Evolutionary conservation across 2,329 filamentous ascomycete genomes (phyloP).

Genomic region (Sarocladiaceae sp.): DNA sequence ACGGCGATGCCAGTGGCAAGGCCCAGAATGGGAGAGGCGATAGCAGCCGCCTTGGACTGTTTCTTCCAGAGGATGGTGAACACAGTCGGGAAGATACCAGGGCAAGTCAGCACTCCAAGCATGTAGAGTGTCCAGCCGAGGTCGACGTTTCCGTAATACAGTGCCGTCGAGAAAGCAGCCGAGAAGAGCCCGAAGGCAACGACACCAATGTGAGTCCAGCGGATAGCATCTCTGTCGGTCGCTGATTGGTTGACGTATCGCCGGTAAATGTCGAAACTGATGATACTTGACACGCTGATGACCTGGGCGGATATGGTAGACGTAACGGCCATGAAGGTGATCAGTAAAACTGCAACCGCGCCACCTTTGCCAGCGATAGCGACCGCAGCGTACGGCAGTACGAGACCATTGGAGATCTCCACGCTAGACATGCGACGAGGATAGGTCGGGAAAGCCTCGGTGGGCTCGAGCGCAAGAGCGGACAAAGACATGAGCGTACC

Average conservation of each 20-base stretch:
- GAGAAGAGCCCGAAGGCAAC: slow-evolving; percentile 48
- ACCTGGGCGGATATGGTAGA: slow-evolving; percentile 48
- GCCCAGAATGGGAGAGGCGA: slow-evolving; percentile 45
- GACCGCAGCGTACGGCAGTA: slow-evolving; percentile 66
- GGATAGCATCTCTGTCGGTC: slow-evolving; percentile 44
- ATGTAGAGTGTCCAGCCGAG: slow-evolving; percentile 52
- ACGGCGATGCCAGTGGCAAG: slow-evolving; percentile 46
- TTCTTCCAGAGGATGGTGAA: slow-evolving; percentile 49
- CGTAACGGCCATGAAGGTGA: slow-evolving; percentile 76
- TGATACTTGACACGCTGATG: slow-evolving; percentile 49
- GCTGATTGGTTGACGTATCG: slow-evolving; percentile 43
- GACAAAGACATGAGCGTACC: slow-evolving; percentile 47
- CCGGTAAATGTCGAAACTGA: slow-evolving; percentile 50
- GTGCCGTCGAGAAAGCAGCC: slow-evolving; percentile 45
- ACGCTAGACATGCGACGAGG: slow-evolving; percentile 50
- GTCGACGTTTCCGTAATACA: slow-evolving; percentile 50
- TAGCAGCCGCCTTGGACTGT: slow-evolving; percentile 44
- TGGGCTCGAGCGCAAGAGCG: slow-evolving; percentile 42
- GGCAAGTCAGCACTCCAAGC: slow-evolving; percentile 48
- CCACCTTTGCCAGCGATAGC: slow-evolving; percentile 67
- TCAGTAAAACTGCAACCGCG: slow-evolving; percentile 61
- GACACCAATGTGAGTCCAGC: slow-evolving; percentile 47
- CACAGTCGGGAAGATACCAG: slow-evolving; percentile 48
- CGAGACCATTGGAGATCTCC: slow-evolving; percentile 64
- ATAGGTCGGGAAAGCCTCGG: slow-evolving; percentile 48